phyloP scores from a whole-genome alignment of 192 early-diverging fungal genomes.

The Rhizophagus sp. region DNA sequence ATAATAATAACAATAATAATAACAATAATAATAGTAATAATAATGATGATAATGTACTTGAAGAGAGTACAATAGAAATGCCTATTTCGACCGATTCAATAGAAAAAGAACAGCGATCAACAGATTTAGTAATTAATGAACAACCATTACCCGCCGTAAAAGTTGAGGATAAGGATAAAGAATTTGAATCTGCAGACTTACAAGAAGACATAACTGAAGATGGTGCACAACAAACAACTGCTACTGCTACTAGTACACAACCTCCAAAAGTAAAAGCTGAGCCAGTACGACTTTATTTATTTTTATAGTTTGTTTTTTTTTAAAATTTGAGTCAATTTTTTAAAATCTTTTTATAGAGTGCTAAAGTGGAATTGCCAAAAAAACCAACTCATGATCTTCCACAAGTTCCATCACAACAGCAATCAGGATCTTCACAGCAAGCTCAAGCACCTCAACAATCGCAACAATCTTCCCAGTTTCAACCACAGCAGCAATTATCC shows the following conservation, averaged over 20 bases:
- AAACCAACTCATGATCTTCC: constrained; percentile 1
- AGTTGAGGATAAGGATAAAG: no score
- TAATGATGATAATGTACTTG: neutral
- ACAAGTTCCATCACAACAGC: neutral
- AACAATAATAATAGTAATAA: no score
- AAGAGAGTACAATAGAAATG: neutral
- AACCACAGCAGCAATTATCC: neutral
- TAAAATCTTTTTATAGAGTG: neutral
- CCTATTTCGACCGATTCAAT: neutral
- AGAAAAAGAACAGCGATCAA: neutral
- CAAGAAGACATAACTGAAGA: neutral
- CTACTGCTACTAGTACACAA: neutral
- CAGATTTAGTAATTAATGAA: neutral
- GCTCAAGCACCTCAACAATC: constrained; percentile 1
- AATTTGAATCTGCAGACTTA: neutral
- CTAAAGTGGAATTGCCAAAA: constrained; percentile 10
- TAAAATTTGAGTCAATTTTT: neutral
- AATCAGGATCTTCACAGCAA: constrained; percentile 11
- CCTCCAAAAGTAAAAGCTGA: neutral
- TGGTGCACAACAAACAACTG: no score
- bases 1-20: neutral
- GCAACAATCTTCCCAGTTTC: constrained; percentile 17
- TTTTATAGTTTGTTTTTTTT: neutral
- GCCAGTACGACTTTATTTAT: neutral
- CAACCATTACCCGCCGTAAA: neutral